Evolutionary conservation across 495 filamentous ascomycete species (phyloP).

Genomic region (Jackrogersella minutella): DNA sequence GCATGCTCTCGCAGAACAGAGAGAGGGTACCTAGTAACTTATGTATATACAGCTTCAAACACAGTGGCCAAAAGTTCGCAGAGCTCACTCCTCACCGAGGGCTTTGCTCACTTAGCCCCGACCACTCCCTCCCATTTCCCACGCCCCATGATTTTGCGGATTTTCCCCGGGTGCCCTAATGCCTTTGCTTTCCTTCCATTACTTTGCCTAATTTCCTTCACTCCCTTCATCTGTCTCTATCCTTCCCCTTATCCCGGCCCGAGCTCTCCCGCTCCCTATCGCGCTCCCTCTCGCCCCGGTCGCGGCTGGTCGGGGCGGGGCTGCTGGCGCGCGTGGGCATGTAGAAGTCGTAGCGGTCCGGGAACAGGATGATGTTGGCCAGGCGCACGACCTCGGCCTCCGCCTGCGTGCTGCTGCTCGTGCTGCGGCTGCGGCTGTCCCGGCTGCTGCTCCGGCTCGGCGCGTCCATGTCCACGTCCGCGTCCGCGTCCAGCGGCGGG

Average conservation of each 20-base stretch:
- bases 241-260: slow-evolving; percentile 13
- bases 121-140: neutral
- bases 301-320: slow-evolving; percentile 17
- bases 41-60: slow-evolving; percentile 30
- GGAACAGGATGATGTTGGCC: slow-evolving; percentile 61
- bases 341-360: slow-evolving; percentile 60
- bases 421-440: slow-evolving; percentile 39
- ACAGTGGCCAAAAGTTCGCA: neutral
- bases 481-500: slow-evolving; percentile 6
- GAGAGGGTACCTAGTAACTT: slow-evolving; percentile 6
- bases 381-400: slow-evolving; percentile 58
- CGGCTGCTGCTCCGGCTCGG: slow-evolving; percentile 23
- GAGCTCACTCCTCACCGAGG: neutral
- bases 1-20: slow-evolving; percentile 6
- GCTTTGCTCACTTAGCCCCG: neutral
- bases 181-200: neutral
- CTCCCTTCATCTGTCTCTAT: slow-evolving; percentile 15
- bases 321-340: slow-evolving; percentile 51
- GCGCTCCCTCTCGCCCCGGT: slow-evolving; percentile 1
- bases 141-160: neutral
- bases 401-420: slow-evolving; percentile 42
- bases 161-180: neutral
- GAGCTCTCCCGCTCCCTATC: slow-evolving; percentile 18
- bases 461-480: slow-evolving; percentile 30
- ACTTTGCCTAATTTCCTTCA: neutral